Conservation (phyloP, 495 filamentous ascomycete genomes). For the Haplographium delicatum region DNA sequence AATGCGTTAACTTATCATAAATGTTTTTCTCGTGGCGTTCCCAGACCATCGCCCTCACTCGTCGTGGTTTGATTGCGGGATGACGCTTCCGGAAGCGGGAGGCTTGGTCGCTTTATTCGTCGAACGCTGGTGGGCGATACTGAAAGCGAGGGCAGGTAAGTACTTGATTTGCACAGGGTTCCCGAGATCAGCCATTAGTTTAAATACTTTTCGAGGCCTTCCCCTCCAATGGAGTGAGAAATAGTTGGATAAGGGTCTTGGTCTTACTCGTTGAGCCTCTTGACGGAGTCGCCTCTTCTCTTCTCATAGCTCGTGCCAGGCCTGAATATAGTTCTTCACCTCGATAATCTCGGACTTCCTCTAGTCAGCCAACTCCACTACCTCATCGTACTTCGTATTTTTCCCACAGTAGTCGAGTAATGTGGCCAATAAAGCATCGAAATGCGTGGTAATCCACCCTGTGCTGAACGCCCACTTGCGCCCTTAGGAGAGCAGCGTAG, state of each 20-base stretch:
- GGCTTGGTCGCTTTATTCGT: constrained; percentile 8
- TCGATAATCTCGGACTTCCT: too few species aligned
- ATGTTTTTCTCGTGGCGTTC: constrained; percentile 33
- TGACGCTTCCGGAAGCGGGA: constrained; percentile 24
- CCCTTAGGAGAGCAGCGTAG: too few species aligned
- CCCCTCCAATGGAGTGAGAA: neutral
- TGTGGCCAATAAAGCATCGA: neutral
- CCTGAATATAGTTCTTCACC: too few species aligned
- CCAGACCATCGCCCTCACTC: constrained; percentile 27
- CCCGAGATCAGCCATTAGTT: constrained; percentile 21
- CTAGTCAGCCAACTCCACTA: too few species aligned
- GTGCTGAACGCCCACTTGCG: too few species aligned
- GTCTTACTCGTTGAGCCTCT: neutral
- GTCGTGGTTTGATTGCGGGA: constrained; percentile 21
- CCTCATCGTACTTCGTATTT: neutral
- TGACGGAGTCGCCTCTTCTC: too few species aligned
- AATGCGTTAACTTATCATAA: constrained; percentile 34
- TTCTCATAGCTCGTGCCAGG: too few species aligned
- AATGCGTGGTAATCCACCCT: too few species aligned
- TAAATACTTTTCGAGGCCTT: neutral
- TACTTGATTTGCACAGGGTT: constrained; percentile 29
- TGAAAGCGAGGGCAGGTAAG: constrained; percentile 5
- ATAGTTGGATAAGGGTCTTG: neutral
- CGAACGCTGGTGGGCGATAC: neutral
- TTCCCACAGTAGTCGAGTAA: too few species aligned